A percentile compares a stretch with the other conserved stretches of the same genome.
These are phyloP conservation scores for Colletotrichum godetiae DNA, from an alignment of 2,329 filamentous ascomycete genomes.

Conservation along the genomic window DNA sequence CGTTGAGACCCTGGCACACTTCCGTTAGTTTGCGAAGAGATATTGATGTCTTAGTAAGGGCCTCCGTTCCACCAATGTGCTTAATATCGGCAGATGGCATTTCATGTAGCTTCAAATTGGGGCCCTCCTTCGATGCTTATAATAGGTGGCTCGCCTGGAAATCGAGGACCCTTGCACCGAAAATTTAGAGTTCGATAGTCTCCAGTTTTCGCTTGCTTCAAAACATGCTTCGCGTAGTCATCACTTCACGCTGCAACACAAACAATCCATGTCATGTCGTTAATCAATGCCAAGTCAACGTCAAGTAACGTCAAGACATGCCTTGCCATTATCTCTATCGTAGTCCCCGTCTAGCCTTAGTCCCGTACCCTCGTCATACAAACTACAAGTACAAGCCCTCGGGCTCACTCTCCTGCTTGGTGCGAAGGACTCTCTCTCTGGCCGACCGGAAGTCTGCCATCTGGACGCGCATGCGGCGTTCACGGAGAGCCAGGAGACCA, in stretches of 20 bases:
- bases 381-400: conserved; percentile 97
- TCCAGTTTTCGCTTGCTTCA: background rate
- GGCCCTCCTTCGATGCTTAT: background rate
- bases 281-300: conserved; percentile 9
- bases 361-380: conserved; percentile 20
- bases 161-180: background rate
- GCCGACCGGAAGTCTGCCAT: conserved; percentile 98
- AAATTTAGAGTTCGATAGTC: background rate
- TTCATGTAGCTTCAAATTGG: background rate
- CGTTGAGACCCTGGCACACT: background rate
- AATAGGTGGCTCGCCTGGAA: background rate
- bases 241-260: background rate
- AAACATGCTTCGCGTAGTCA: background rate
- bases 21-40: background rate
- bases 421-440: conserved; percentile 94
- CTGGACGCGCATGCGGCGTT: conserved; percentile 97
- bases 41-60: background rate
- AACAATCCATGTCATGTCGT: background rate
- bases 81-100: too few relatives aligned
- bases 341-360: conserved; percentile 11
- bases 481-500: conserved; percentile 91
- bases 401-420: conserved; percentile 98
- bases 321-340: conserved; percentile 34
- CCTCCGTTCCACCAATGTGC: background rate
- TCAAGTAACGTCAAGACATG: conserved; percentile 17